Evolutionary conservation across 805 yeast species (phyloP), one percentile per base, ranked within the genome.

Genomic region (Metschnikowia anglica): DNA sequence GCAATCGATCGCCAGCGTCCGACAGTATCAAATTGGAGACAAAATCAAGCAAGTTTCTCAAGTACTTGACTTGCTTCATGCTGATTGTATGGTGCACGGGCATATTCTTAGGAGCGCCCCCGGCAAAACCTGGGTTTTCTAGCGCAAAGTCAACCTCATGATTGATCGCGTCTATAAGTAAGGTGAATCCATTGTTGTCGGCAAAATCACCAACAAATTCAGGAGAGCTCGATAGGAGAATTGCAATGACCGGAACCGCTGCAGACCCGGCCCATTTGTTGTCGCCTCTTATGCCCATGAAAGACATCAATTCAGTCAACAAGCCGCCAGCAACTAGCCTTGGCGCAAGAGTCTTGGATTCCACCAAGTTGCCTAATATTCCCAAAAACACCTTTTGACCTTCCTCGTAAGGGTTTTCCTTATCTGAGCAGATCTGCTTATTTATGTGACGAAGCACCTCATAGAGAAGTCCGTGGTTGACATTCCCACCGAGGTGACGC

Each of bases 1-100:
- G 77, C 55, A 88, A 77, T 45, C 93, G 73, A 58, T 89, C 97
- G 31, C 95, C 93, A 4, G 84, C 77, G 39, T 87, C 88, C n/a
- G 81, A 73, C 42, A 78, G 79, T 31, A 90, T 71, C 34, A 89
- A 62, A 48, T 80, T 76, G 17, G 79, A 62, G 0, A 83, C 80
- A 19, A 89, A 72, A 47, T 80, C 85, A 52, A 88, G 62, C 37
- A 85, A 59, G 30, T 81, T 74, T 16, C 61, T 43, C 18, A 68
- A 53, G 47, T 58, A 65, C 30, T 79, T 74, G 7, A 81, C 77
- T 54, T 85, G 88, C 46, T 81, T 69, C 50, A 76, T 79, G 5
- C 81, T 69, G 13, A 82, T 78, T 2, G 68, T 58, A 52, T 78
- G 81, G 29, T 76, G 64, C 2, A 76, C 79, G 6, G 72, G 60